Base-by-base conservation (phyloP, 495 filamentous ascomycete species). In the Aspergillus campestris region DNA sequence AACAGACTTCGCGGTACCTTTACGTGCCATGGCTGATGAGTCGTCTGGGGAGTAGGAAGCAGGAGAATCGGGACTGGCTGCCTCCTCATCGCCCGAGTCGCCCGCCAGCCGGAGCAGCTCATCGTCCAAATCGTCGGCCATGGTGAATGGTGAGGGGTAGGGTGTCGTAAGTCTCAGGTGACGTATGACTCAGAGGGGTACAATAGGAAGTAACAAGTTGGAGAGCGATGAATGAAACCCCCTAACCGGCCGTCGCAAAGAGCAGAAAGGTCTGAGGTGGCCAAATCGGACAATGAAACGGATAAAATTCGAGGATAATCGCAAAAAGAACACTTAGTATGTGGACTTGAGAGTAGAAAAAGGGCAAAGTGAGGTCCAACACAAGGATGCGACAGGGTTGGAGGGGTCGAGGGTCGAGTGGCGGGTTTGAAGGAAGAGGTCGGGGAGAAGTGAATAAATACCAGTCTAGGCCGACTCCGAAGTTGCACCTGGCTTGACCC, bases 41-140 rank as follows among this genome's bases (percentile, higher is more conserved):
- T 61, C 48, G 31, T 60, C 56, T 37, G 60, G 60, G n/a, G 58
- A 60, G 27, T 51, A 62, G 36, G 70, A 58, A 40, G 67, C 65
- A 38, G 57, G 31, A 18, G 69, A 69, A 12, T 57, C 54, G 34
- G 63, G 47, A 38, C 72, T 67, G 28, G 64, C 56, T 46, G 78
- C 74, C 47, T 80, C 78, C 48, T 81, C 78, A 45, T 74, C 76
- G 53, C 66, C 56, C 44, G 69, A 61, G 45, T 70, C 70, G 63
- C 88, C 89, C 12, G 89, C 89, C 42, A 95, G 77, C 49, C 85
- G 87, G 42, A 95, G 83, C 53, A 95, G 75, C 65, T 94, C 88
- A 43, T 87, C 86, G 57, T 95, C 89, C 48, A 94, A 73, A 56
- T 87, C 85, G 45, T 84, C 81, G 71, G 70, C 62, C 70, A 74